Conservation (phyloP, 176 grass and related monocot species). For the Rhynchospora breviuscula region DNA sequence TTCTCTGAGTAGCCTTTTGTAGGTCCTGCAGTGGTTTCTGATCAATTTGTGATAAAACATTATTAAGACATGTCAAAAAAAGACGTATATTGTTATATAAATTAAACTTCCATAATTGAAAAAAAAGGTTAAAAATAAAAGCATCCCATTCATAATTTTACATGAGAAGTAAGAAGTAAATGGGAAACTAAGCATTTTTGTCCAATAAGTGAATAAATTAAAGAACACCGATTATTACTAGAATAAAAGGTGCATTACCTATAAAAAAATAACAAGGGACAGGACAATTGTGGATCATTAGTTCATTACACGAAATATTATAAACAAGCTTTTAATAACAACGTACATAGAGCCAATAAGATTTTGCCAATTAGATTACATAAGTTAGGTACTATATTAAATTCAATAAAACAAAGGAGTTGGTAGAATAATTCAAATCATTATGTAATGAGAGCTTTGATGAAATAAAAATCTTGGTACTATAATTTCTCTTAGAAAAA, state of each 20-base stretch:
- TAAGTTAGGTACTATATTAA: not conserved
- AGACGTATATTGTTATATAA: not conserved
- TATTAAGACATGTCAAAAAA: not conserved
- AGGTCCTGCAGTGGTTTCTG: slow-evolving; percentile 9
- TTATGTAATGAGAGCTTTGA: not conserved
- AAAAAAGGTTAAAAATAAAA: not conserved
- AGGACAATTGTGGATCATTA: not conserved
- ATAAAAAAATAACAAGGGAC: not conserved
- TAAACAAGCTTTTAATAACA: not conserved
- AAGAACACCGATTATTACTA: no score
- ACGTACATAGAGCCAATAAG: not conserved
- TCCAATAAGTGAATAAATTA: no score
- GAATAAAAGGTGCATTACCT: not conserved
- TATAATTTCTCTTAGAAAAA: not conserved
- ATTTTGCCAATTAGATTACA: slow-evolving; percentile 8
- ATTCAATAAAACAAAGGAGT: not conserved
- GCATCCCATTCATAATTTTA: not conserved
- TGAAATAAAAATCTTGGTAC: not conserved
- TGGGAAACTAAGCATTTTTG: not conserved
- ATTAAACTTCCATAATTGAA: not conserved
- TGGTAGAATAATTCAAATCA: not conserved
- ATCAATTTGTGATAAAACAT: not conserved
- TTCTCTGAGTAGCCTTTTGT: slow-evolving; percentile 5
- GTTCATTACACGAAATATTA: not conserved
- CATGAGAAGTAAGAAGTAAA: not conserved